Percentiles rank a stretch among this genome's conserved stretches.
phyloP scores from a whole-genome alignment of 2,329 filamentous ascomycete species.

The Rachicladosporium sp. region DNA sequence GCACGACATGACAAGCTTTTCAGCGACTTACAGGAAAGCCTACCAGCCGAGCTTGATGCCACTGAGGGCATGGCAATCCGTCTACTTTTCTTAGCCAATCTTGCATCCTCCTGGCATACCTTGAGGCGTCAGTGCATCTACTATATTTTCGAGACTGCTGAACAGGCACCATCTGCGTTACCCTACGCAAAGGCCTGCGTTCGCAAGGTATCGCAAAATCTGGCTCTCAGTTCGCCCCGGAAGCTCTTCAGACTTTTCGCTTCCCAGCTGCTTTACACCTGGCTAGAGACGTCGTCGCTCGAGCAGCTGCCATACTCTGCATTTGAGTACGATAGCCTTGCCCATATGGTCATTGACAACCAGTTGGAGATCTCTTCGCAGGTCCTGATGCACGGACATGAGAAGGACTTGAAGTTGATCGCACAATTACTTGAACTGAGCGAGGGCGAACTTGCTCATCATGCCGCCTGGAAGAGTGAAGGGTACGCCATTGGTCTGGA shows the following conservation, averaged over 20 bases:
- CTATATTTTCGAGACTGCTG: constrained; percentile 84
- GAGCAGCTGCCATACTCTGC: constrained; percentile 70
- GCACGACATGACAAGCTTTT: constrained; percentile 75
- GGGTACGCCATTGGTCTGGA: constrained; percentile 78
- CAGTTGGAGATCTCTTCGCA: constrained; percentile 70
- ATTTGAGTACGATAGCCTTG: constrained; percentile 63
- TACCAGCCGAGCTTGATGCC: constrained; percentile 62
- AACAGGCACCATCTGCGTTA: constrained; percentile 51
- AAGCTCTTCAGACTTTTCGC: constrained; percentile 74
- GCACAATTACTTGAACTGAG: constrained; percentile 44
- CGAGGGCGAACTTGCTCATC: constrained; percentile 46
- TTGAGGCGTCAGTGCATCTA: constrained; percentile 79
- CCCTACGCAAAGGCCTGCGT: constrained; percentile 65
- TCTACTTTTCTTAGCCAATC: constrained; percentile 58
- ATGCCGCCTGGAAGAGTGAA: constrained; percentile 63
- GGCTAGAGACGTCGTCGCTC: constrained; percentile 54
- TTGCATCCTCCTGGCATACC: constrained; percentile 77
- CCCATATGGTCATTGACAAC: constrained; percentile 56
- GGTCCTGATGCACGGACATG: constrained; percentile 67
- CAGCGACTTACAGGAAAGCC: constrained; percentile 63
- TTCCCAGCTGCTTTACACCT: constrained; percentile 81
- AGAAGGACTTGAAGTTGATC: constrained; percentile 49
- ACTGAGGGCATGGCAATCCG: constrained; percentile 77
- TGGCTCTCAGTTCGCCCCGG: constrained; percentile 53
- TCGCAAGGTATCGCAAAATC: constrained; percentile 48